phyloP scores from a whole-genome alignment of 805 yeast species.

The Komagataella kurtzmanii region DNA sequence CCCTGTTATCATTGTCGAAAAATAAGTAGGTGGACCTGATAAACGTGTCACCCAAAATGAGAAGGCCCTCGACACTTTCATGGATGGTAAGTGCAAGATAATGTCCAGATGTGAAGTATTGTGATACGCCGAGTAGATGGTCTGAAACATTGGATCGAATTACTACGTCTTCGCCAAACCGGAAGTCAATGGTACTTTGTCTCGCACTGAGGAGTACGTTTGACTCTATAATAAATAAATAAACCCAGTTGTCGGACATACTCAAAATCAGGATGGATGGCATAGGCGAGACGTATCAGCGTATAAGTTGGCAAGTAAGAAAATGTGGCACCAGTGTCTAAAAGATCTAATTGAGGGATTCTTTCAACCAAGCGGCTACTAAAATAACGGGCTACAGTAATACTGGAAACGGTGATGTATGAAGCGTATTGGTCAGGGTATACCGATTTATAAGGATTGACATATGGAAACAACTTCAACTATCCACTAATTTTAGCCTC shows the following conservation, averaged over 20 bases:
- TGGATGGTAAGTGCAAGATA: background rate
- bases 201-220: background rate
- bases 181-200: background rate
- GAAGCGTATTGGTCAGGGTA: background rate
- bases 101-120: background rate
- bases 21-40: background rate
- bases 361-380: background rate
- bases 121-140: background rate
- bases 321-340: constrained; percentile 2
- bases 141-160: background rate
- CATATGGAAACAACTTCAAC: background rate
- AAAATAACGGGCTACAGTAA: background rate
- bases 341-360: background rate
- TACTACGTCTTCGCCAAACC: background rate
- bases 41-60: background rate
- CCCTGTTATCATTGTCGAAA: background rate
- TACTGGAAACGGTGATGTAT: background rate
- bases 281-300: background rate
- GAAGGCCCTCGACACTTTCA: background rate
- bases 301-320: background rate
- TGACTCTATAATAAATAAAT: background rate
- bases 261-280: background rate
- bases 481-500: constrained; percentile 25
- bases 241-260: background rate
- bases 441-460: background rate